Evolutionary conservation across 2,329 filamentous ascomycete species (phyloP), one percentile per base, ranked within the genome.

Genomic region (Nemania serpens): DNA sequence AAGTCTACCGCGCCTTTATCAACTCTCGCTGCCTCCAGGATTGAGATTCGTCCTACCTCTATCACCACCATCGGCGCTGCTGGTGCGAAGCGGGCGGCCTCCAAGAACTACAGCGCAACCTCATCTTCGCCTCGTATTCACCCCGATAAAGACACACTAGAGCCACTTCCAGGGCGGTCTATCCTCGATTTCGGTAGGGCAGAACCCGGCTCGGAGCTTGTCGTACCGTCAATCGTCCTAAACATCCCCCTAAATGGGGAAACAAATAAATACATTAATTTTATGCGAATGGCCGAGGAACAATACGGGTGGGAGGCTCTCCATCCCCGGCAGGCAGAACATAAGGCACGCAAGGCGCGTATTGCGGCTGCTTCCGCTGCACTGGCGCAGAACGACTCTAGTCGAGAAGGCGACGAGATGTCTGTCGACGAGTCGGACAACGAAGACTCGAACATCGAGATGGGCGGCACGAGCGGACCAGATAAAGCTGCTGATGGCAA

Each of bases 241-340:
- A 88, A 90, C 57, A 88, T 99, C 59, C 87, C 91, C 0, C 83
- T 99, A 41, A 85, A 89, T 5, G 91, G 92, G 42, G 88, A 91
- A 69, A 89, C 86, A 37, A 97, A 97, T 74, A 92, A 94, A 67
- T 94, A 96, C 63, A 87, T 99, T 77, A 98, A 98, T 75, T 97
- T 98, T 67, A 93, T 94, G 71, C 91, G 92, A 46, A 83, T 98
- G 76, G 95, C 96, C 11, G 92, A 97, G 76, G 93, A 96, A 65
- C 90, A 89, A 64, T 98, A 97, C 74, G 95, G 95, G 22, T 97
- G 94, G 82, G 93, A 96, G 63, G 95, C 94, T 0, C 82, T 98
- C 37, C 93, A 98, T 73, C 95, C 95, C 33, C 90, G 93, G 7
- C 83, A 96, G 64, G 95, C 95, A 1, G 93, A 93, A 34, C 91